Percentiles rank a stretch among this genome's conserved stretches.
These are phyloP conservation scores for Ambrosiella beaveri DNA, from an alignment of 2,329 filamentous ascomycete genomes.

Conservation along the genomic window DNA sequence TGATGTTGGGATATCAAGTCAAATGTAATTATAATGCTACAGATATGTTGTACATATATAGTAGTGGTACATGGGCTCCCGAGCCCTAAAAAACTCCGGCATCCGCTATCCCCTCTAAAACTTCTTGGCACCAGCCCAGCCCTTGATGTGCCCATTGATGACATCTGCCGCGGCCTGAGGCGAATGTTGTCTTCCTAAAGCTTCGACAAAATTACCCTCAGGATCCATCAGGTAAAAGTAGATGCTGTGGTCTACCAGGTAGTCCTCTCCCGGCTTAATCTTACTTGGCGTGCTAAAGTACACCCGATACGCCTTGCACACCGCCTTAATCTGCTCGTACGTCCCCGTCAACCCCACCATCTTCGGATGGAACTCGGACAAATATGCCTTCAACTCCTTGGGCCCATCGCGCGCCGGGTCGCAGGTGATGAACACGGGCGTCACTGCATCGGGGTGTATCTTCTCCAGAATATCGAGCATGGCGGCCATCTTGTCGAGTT, in stretches of 20 bases:
- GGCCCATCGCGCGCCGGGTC: slow-evolving; percentile 86
- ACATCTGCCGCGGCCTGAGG: slow-evolving; percentile 69
- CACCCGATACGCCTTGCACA: slow-evolving; percentile 90
- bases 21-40: slow-evolving; percentile 3
- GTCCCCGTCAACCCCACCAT: slow-evolving; percentile 83
- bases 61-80: slow-evolving; percentile 4
- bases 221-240: slow-evolving; percentile 99
- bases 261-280: slow-evolving; percentile 87
- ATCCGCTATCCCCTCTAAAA: slow-evolving; percentile 4
- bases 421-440: slow-evolving; percentile 85
- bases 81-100: background rate
- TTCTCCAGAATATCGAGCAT: slow-evolving; percentile 64
- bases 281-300: slow-evolving; percentile 89
- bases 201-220: slow-evolving; percentile 95
- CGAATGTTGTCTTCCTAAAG: slow-evolving; percentile 84
- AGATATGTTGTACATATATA: slow-evolving; percentile 2
- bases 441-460: slow-evolving; percentile 34
- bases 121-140: slow-evolving; percentile 26
- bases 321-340: slow-evolving; percentile 82
- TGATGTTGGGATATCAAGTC: background rate
- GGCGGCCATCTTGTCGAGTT: slow-evolving; percentile 96
- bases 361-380: slow-evolving; percentile 74
- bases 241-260: slow-evolving; percentile 95
- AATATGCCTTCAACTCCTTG: slow-evolving; percentile 65
- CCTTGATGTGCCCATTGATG: slow-evolving; percentile 70